Evolutionary conservation across 2,329 filamentous ascomycete species (phyloP).

Genomic region (Colletotrichum sp.): DNA sequence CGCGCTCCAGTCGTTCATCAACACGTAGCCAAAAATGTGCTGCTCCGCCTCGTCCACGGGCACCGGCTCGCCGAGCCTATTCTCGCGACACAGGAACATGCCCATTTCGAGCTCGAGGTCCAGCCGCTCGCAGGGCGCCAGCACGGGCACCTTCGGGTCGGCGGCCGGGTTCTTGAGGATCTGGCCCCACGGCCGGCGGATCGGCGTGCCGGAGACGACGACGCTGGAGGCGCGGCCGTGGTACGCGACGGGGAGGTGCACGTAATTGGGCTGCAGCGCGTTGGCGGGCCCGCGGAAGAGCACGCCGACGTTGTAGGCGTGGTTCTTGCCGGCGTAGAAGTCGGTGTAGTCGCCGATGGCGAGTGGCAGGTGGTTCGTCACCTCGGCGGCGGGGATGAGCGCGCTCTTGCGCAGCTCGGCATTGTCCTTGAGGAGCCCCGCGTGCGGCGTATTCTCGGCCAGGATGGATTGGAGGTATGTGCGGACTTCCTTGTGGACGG

Average conservation of each 20-base stretch:
- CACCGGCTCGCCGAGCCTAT: conserved; percentile 71
- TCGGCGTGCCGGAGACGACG: conserved; percentile 75
- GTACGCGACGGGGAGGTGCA: conserved; percentile 80
- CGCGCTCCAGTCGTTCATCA: conserved; percentile 70
- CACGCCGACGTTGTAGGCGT: conserved; percentile 73
- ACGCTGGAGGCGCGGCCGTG: conserved; percentile 80
- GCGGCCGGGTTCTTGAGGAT: conserved; percentile 59
- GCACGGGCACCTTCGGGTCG: conserved; percentile 60
- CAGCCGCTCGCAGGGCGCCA: conserved; percentile 64
- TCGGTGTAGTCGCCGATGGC: conserved; percentile 84
- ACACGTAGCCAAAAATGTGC: conserved; percentile 72
- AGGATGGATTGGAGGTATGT: conserved; percentile 69
- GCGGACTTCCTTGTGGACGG: conserved; percentile 73
- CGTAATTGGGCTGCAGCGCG: conserved; percentile 82
- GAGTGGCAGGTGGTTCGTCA: conserved; percentile 76
- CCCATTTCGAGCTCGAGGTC: conserved; percentile 84
- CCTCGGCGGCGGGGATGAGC: conserved; percentile 41
- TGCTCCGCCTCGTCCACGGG: conserved; percentile 71
- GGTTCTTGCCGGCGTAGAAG: conserved; percentile 82
- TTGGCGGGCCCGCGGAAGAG: conserved; percentile 77
- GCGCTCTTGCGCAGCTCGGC: conserved; percentile 31
- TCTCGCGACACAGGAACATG: conserved; percentile 73
- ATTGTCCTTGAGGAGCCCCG: conserved; percentile 40
- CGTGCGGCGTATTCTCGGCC: conserved; percentile 55
- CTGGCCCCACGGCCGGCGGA: conserved; percentile 77